Conservation (phyloP, 1,284 basidiomycete species). For the Spongiforma sp. region DNA sequence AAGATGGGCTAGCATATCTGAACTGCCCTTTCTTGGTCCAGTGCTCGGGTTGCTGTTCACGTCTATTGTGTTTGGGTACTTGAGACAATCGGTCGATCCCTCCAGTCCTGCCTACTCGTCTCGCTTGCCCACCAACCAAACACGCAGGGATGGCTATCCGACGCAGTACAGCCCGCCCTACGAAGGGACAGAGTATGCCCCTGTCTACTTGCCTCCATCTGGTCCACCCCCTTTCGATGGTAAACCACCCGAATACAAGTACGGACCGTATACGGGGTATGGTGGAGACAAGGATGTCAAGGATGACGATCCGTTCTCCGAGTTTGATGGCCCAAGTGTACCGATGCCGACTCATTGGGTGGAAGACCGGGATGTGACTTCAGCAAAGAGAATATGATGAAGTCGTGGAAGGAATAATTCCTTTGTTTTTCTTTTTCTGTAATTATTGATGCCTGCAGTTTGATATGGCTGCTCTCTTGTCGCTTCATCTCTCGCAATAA, state of each 20-base stretch:
- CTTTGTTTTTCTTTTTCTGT: too few species aligned
- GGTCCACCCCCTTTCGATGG: slow-evolving; percentile 29
- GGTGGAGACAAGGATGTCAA: slow-evolving; percentile 31
- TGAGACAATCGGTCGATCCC: slow-evolving; percentile 75
- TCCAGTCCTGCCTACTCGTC: slow-evolving; percentile 42
- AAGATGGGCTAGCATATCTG: too few species aligned
- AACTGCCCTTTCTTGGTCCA: too few species aligned
- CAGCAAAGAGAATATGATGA: slow-evolving; percentile 13
- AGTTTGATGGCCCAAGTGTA: slow-evolving; percentile 36
- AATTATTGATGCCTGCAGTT: too few species aligned
- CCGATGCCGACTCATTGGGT: slow-evolving; percentile 41
- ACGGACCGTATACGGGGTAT: slow-evolving; percentile 13
- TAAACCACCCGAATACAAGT: slow-evolving; percentile 40
- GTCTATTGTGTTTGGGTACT: slow-evolving; percentile 66
- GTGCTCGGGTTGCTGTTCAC: slow-evolving; percentile 64
- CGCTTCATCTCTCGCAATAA: too few species aligned
- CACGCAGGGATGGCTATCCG: slow-evolving; percentile 35
- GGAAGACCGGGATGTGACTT: slow-evolving; percentile 35
- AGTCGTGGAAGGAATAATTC: too few species aligned
- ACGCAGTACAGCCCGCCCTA: slow-evolving; percentile 49
- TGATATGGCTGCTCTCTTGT: too few species aligned
- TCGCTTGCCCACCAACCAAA: slow-evolving; percentile 38
- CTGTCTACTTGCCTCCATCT: slow-evolving; percentile 35
- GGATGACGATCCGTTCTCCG: slow-evolving; percentile 34
- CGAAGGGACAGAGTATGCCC: slow-evolving; percentile 27